Percentiles rank a stretch among this genome's conserved stretches.
These are phyloP conservation scores for Stemphylium vesicarium DNA, from an alignment of 2,329 filamentous ascomycete genomes.

Conservation along the genomic window DNA sequence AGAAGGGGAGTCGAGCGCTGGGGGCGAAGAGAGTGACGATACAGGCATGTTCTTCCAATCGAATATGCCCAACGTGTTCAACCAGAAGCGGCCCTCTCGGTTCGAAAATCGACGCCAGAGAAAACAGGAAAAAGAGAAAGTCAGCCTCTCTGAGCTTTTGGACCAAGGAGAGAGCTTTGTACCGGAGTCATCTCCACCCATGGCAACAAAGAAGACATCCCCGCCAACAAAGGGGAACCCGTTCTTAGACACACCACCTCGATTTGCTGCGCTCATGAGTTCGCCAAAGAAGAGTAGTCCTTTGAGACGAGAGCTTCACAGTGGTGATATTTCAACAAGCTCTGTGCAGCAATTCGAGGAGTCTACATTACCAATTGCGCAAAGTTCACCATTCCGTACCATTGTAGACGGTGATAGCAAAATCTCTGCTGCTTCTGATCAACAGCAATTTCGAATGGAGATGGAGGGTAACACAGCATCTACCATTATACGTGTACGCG, in stretches of 20 bases:
- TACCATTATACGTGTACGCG: constrained; percentile 39
- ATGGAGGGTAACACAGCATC: constrained; percentile 37
- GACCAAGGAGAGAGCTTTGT: constrained; percentile 41
- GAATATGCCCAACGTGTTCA: constrained; percentile 36
- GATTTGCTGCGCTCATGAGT: constrained; percentile 30
- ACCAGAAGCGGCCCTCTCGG: constrained; percentile 25
- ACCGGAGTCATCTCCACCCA: constrained; percentile 39
- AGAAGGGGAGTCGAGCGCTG: constrained; percentile 15
- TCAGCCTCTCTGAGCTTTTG: constrained; percentile 41
- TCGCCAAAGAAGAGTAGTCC: constrained; percentile 46
- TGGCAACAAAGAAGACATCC: constrained; percentile 23
- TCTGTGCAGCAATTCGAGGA: constrained; percentile 29
- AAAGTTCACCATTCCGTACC: constrained; percentile 45
- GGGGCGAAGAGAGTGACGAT: constrained; percentile 43
- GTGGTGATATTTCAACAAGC: constrained; percentile 34
- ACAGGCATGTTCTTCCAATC: constrained; percentile 49
- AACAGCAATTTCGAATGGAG: constrained; percentile 39
- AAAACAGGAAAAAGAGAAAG: constrained; percentile 32
- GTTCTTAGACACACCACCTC: constrained; percentile 42
- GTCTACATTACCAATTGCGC: constrained; percentile 36
- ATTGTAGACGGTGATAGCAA: constrained; percentile 35
- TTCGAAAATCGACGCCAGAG: constrained; percentile 30
- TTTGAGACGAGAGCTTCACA: constrained; percentile 38
- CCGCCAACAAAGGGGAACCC: constrained; percentile 29
- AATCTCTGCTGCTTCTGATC: constrained; percentile 38